Conservation (phyloP, 768 basidiomycete species). For the Amanita inopinata region DNA sequence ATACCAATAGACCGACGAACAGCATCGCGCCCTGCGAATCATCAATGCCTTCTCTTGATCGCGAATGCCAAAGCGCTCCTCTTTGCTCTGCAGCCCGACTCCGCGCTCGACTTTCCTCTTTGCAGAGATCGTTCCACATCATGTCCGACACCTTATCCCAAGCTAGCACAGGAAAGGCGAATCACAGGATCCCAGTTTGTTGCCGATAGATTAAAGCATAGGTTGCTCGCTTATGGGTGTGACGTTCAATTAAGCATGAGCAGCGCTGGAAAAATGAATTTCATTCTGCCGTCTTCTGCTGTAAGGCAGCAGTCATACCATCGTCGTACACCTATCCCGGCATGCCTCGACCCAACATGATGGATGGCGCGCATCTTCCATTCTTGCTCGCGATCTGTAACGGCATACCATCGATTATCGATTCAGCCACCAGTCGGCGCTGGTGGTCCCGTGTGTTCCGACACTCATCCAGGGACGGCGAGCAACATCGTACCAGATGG, state of each 20-base stretch:
- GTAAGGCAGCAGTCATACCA: too few relatives aligned
- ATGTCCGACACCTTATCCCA: neutral
- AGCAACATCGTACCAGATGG: too few relatives aligned
- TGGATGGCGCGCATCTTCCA: too few relatives aligned
- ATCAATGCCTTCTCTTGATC: slow-evolving; percentile 2
- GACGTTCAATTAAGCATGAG: neutral
- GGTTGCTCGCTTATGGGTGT: neutral
- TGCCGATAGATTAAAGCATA: slow-evolving; percentile 9
- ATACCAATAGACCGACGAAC: slow-evolving; percentile 1
- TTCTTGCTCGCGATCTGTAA: too few relatives aligned
- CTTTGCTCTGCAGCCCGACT: too few relatives aligned
- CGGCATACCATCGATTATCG: too few relatives aligned
- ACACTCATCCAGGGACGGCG: too few relatives aligned
- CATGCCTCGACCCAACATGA: too few relatives aligned
- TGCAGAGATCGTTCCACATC: neutral
- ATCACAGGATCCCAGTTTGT: neutral
- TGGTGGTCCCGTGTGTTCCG: too few relatives aligned
- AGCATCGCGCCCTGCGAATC: slow-evolving; percentile 8
- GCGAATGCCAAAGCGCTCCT: neutral
- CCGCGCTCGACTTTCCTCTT: neutral
- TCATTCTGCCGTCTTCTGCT: neutral
- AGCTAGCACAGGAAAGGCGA: too few relatives aligned
- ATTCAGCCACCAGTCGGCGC: too few relatives aligned
- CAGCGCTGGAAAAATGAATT: neutral
- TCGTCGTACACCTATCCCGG: too few relatives aligned